These are phyloP conservation scores for Paraphoma chrysanthemicola DNA, from an alignment of 2,329 filamentous ascomycete genomes.

Conservation along the genomic window DNA sequence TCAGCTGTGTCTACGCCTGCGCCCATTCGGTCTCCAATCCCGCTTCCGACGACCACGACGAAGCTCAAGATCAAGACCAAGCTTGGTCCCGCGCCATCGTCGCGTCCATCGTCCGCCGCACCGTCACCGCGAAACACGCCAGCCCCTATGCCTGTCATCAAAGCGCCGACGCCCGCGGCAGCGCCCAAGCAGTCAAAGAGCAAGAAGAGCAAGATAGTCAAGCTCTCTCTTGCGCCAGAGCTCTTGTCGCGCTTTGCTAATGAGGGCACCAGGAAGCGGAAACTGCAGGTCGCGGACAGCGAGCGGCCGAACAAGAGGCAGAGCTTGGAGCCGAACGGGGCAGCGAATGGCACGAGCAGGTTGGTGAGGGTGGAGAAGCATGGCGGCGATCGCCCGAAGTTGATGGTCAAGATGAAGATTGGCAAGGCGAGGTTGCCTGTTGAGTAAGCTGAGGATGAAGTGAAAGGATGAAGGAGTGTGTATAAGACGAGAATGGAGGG, in stretches of 20 bases:
- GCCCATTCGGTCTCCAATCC: slow-evolving; percentile 32
- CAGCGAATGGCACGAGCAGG: slow-evolving; percentile 20
- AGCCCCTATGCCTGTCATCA: slow-evolving; percentile 3
- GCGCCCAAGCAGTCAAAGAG: slow-evolving; percentile 15
- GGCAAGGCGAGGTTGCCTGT: slow-evolving; percentile 17
- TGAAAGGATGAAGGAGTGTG: too few relatives aligned
- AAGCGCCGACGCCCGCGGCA: slow-evolving; percentile 2
- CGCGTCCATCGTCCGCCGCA: slow-evolving; percentile 14
- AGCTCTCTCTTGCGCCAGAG: slow-evolving; percentile 26
- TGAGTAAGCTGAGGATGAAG: too few relatives aligned
- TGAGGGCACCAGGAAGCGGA: slow-evolving; percentile 30
- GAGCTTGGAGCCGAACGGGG: slow-evolving; percentile 28
- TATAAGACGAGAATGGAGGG: too few relatives aligned
- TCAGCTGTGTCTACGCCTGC: slow-evolving; percentile 24
- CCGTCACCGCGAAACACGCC: slow-evolving; percentile 12
- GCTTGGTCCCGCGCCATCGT: slow-evolving; percentile 7
- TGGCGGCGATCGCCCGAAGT: slow-evolving; percentile 17
- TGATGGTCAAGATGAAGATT: slow-evolving; percentile 31
- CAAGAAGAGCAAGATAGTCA: slow-evolving; percentile 37
- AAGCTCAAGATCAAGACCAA: slow-evolving; percentile 40
- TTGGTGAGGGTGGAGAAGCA: slow-evolving; percentile 26
- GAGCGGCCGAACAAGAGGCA: slow-evolving; percentile 37
- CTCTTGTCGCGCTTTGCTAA: slow-evolving; percentile 16
- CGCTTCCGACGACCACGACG: slow-evolving; percentile 29
- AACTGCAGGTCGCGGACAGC: slow-evolving; percentile 20